Conservation (phyloP, 139 green algal genomes). For the Picochlorum sp. region DNA sequence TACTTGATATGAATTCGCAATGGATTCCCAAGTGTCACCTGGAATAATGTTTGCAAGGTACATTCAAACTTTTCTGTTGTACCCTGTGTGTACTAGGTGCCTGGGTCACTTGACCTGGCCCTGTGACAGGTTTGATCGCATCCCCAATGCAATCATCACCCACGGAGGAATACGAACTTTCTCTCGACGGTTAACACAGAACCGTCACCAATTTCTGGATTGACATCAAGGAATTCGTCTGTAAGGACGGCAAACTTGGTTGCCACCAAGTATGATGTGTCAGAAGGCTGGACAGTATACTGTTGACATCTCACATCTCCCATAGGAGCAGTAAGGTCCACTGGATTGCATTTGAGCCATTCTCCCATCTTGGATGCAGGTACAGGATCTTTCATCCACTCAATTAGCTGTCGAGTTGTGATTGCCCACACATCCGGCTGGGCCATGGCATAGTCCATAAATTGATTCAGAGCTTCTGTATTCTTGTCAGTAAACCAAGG, state of each 20-base stretch:
- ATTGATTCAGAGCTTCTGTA: constrained; percentile 4
- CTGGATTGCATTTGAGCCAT: constrained; percentile 12
- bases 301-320: constrained; percentile 13
- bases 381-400: constrained; percentile 27
- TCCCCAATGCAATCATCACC: not conserved
- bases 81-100: not conserved
- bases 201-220: constrained; percentile 12
- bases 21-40: not conserved
- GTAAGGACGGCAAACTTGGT: constrained; percentile 13
- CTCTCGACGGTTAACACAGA: not conserved
- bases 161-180: constrained; percentile 5
- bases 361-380: constrained; percentile 15
- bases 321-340: constrained; percentile 4
- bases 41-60: not conserved
- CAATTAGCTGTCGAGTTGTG: constrained; percentile 17
- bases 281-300: constrained; percentile 14
- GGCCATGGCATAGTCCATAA: constrained; percentile 18
- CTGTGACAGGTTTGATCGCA: constrained; percentile 2
- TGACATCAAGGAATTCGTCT: constrained; percentile 13
- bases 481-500: constrained; percentile 24
- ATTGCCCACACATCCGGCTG: constrained; percentile 18
- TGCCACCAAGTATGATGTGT: constrained; percentile 6
- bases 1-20: not conserved
- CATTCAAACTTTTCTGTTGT: not conserved
- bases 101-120: constrained; percentile 3